A percentile compares a stretch with the other conserved stretches of the same genome.
Conservation (phyloP, 116 monocot genomes). For the Posidonia oceanica region DNA sequence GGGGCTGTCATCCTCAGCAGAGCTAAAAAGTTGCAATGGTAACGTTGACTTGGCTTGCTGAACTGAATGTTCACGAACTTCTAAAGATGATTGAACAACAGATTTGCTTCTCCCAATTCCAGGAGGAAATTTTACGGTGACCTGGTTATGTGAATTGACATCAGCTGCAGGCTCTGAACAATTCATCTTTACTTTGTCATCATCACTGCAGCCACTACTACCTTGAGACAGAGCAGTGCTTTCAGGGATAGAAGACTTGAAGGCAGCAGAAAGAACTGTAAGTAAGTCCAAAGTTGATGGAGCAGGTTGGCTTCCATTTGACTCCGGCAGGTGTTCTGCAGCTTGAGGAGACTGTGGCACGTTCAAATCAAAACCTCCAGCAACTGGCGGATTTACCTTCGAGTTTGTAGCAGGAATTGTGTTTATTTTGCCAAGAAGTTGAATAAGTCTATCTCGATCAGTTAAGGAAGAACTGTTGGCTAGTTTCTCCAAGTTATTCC, state of each 20-base stretch:
- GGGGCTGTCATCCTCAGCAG: constrained; percentile 58
- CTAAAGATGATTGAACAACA: not conserved
- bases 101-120: not conserved
- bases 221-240: constrained; percentile 44
- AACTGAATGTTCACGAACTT: constrained; percentile 17
- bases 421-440: constrained; percentile 64
- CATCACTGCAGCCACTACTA: constrained; percentile 55
- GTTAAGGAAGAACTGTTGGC: constrained; percentile 21
- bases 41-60: constrained; percentile 19
- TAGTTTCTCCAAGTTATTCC: constrained; percentile 31
- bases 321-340: constrained; percentile 20
- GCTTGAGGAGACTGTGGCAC: constrained; percentile 39
- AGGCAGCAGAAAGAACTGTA: constrained; percentile 51
- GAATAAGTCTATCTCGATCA: constrained; percentile 53
- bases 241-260: constrained; percentile 34
- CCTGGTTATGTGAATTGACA: constrained; percentile 31
- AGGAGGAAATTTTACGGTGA: constrained; percentile 7
- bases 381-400: constrained; percentile 18
- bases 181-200: constrained; percentile 41
- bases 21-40: constrained; percentile 68
- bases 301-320: constrained; percentile 15
- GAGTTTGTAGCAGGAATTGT: constrained; percentile 19
- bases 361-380: constrained; percentile 72
- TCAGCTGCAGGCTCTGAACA: constrained; percentile 17
- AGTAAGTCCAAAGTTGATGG: constrained; percentile 60